Conservation (phyloP, 805 yeast species). For the Ogataea pini region DNA sequence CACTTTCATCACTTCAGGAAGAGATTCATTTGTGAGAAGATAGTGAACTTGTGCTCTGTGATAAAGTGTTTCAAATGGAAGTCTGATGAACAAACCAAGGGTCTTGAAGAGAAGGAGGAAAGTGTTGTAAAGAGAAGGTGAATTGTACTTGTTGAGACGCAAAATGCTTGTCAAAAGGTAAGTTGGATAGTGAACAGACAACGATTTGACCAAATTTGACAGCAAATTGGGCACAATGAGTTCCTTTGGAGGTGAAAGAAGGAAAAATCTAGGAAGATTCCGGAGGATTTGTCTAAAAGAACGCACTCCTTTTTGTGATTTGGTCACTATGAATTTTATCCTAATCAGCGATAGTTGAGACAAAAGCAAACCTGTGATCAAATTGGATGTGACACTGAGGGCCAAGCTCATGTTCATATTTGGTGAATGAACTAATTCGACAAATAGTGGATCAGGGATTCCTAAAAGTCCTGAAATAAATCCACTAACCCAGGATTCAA, state of each 20-base stretch:
- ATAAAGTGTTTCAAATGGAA: slow-evolving; percentile 86
- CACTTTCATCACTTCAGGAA: slow-evolving; percentile 47
- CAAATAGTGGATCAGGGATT: slow-evolving; percentile 85
- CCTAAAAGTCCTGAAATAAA: slow-evolving; percentile 76
- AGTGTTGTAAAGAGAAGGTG: slow-evolving; percentile 61
- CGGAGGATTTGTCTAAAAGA: slow-evolving; percentile 72
- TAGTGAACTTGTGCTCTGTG: slow-evolving; percentile 80
- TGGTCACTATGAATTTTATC: slow-evolving; percentile 69
- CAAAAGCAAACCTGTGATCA: slow-evolving; percentile 67
- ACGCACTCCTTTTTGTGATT: slow-evolving; percentile 45
- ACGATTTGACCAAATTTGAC: slow-evolving; percentile 31
- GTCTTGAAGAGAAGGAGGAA: slow-evolving; percentile 62
- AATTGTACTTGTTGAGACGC: slow-evolving; percentile 65
- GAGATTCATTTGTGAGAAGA: slow-evolving; percentile 41
- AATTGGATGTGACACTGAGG: slow-evolving; percentile 69
- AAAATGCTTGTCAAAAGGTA: slow-evolving; percentile 61
- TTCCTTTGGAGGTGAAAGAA: slow-evolving; percentile 53
- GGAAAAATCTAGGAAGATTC: slow-evolving; percentile 43
- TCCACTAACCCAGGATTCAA: slow-evolving; percentile 92
- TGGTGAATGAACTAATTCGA: slow-evolving; percentile 78
- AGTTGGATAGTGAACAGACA: slow-evolving; percentile 39
- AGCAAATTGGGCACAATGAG: slow-evolving; percentile 64
- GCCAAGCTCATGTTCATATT: slow-evolving; percentile 70
- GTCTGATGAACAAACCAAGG: slow-evolving; percentile 67
- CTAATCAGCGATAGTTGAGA: slow-evolving; percentile 83